phyloP scores from a whole-genome alignment of 257 asterid species.

The Nicotiana tabacum region DNA sequence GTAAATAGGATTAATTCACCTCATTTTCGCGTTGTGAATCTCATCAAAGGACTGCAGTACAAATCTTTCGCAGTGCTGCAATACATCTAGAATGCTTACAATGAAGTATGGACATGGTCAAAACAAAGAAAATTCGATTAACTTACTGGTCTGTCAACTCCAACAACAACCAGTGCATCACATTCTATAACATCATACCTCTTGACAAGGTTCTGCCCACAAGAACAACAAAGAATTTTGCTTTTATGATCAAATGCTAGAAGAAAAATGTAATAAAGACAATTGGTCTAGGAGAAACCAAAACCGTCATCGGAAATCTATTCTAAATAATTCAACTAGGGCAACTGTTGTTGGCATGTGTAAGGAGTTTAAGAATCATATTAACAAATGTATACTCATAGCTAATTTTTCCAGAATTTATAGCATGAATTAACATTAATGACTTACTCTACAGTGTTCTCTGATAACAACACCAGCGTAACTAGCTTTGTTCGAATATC shows the following conservation, averaged over 20 bases:
- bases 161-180: conserved; percentile 72
- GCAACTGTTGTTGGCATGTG: not conserved
- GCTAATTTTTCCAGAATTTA: not conserved
- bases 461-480: not conserved
- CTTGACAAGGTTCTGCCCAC: conserved; percentile 58
- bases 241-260: not conserved
- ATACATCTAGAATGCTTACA: not conserved
- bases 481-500: not conserved
- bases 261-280: not conserved
- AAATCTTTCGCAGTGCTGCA: not conserved
- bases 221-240: not conserved
- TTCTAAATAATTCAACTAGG: not conserved
- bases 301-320: not conserved
- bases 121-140: not conserved
- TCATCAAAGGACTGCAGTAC: not conserved
- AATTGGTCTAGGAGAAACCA: not conserved
- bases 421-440: not conserved
- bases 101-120: not conserved
- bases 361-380: not conserved
- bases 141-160: conserved; percentile 71
- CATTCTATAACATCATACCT: conserved; percentile 84
- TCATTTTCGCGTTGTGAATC: not conserved
- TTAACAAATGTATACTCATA: not conserved
- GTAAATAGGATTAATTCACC: not conserved
- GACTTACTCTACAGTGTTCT: not conserved